Percentiles rank a stretch among this genome's conserved stretches.
Conservation (phyloP, 768 basidiomycete genomes). For the Multifurca ochricompacta region DNA sequence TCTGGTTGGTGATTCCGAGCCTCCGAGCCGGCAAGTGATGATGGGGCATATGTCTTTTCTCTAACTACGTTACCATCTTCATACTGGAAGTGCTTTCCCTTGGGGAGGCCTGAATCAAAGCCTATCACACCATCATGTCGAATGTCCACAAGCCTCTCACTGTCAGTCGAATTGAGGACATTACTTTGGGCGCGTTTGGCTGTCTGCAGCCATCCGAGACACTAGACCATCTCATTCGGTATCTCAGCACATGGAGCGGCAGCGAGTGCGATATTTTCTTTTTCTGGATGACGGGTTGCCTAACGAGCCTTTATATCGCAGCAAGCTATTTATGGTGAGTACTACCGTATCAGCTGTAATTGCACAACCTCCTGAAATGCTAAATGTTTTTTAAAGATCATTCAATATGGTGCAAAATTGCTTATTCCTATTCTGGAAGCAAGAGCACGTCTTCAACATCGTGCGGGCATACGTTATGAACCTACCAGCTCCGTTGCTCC, state of each 20-base stretch:
- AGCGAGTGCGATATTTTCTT: constrained; percentile 58
- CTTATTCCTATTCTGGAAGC: constrained; percentile 56
- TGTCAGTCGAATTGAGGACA: constrained; percentile 50
- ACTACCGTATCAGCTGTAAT: background rate
- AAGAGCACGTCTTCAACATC: constrained; percentile 62
- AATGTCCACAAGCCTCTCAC: constrained; percentile 38
- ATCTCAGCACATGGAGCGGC: constrained; percentile 76
- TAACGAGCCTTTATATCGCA: constrained; percentile 24
- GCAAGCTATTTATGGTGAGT: constrained; percentile 67
- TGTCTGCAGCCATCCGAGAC: constrained; percentile 51
- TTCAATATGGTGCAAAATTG: constrained; percentile 69
- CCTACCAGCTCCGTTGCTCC: constrained; percentile 48
- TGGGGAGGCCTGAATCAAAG: background rate
- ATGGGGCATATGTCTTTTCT: no score
- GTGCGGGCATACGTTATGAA: constrained; percentile 47
- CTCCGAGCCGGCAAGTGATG: no score
- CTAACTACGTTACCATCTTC: background rate
- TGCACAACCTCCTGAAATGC: background rate
- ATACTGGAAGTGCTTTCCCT: background rate
- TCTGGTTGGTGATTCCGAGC: no score
- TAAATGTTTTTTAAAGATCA: constrained; percentile 37
- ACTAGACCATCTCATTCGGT: constrained; percentile 66
- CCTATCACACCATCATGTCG: constrained; percentile 37
- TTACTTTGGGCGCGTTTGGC: constrained; percentile 56
- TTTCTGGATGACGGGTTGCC: constrained; percentile 8